phyloP scores from a whole-genome alignment of 805 yeast genomes.

The Kluyveromyces aestuarii region DNA sequence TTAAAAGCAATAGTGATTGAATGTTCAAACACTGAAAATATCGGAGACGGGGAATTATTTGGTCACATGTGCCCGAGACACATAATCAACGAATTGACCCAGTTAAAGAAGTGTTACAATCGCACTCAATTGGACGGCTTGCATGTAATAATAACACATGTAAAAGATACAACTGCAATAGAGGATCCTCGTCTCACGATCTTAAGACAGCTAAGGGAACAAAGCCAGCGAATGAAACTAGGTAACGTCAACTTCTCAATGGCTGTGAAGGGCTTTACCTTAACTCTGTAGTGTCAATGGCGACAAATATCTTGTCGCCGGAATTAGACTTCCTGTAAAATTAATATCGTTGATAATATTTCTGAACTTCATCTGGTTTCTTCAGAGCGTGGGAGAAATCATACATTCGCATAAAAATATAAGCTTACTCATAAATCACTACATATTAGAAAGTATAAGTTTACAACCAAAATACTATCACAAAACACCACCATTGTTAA shows the following conservation, averaged over 20 bases:
- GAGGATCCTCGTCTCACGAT: constrained; percentile 53
- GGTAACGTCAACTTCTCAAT: constrained; percentile 25
- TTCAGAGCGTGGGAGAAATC: background rate
- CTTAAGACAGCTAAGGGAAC: constrained; percentile 37
- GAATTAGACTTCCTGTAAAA: too few relatives aligned
- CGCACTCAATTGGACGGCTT: constrained; percentile 32
- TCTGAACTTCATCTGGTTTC: background rate
- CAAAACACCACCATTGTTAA: constrained; percentile 75
- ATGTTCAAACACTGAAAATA: constrained; percentile 53
- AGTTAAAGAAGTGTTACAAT: constrained; percentile 30
- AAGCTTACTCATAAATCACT: background rate
- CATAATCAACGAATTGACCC: constrained; percentile 47
- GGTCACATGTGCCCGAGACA: constrained; percentile 75
- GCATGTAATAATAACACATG: constrained; percentile 39
- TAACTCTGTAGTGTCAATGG: constrained; percentile 2
- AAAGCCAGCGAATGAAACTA: constrained; percentile 31
- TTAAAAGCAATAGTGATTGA: constrained; percentile 61
- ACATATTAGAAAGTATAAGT: background rate
- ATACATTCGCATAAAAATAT: background rate
- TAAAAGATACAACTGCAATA: constrained; percentile 34
- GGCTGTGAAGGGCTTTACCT: constrained; percentile 20
- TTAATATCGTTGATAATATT: too few relatives aligned
- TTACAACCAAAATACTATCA: background rate
- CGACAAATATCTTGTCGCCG: background rate
- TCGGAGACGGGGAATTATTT: constrained; percentile 43